Evolutionary conservation across 805 yeast species (phyloP), one percentile per base, ranked within the genome.

Genomic region (Nakazawaea sp.): DNA sequence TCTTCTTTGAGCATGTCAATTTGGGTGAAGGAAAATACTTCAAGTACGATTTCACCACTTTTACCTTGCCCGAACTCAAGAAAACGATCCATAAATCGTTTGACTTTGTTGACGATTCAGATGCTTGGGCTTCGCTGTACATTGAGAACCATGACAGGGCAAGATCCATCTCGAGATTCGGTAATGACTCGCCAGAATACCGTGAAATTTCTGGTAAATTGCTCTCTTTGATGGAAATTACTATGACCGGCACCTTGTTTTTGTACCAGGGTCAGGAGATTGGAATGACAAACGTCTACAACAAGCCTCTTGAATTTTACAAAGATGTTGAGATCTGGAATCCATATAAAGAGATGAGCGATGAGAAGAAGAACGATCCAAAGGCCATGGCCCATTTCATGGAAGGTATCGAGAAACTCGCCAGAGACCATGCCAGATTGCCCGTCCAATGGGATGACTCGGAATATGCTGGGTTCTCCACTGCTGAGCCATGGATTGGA

Each of bases 221-320:
- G 50, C 49, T 75, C 43, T 62, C 76, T 12, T 43, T 67, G 34
- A 51, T 75, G 50, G 65, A 68, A 42, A 40, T 61, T 11, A 48
- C 75, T 12, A 59, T 72, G 44, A 66, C 75, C 20, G 80, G 81
- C 33, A 72, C 81, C 11, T 53, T 72, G 36, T 75, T 62, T 53
- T 55, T 75, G 28, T 75, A 73, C 54, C 80, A 75, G 53, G 81
- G 81, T 36, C 81, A 75, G 51, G 81, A 75, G 47, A 58, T 75
- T 41, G 81, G 76, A 21, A 68, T 67, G 70, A 62, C 64, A 35
- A 75, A 75, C 48, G 51, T 72, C 20, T 47, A 55, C 35, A 48
- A 50, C 30, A 72, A 77, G 76, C 59, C 62, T 13, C 54, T 72
- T 36, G 58, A 57, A 17, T 74, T 72, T 47, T 75, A 71, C 54